These are phyloP conservation scores for Phytophthora kernoviae DNA, from an alignment of 352 stramenopile genomes.

Conservation along the genomic window DNA sequence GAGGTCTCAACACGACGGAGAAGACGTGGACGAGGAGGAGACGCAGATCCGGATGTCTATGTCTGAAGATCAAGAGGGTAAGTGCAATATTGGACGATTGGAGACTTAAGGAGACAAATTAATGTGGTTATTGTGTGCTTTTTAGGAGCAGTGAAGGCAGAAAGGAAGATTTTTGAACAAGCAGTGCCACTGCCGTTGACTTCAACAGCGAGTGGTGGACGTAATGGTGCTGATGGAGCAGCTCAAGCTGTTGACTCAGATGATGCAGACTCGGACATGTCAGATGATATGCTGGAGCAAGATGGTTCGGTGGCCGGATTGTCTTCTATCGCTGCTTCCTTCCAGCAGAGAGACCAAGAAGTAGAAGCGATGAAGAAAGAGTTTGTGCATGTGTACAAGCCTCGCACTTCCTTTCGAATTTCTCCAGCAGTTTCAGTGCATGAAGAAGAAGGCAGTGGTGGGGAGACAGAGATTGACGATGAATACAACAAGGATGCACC, in stretches of 20 bases:
- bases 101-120: constrained; percentile 10
- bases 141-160: constrained; percentile 10
- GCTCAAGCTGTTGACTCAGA: constrained; percentile 21
- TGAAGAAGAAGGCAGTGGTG: constrained; percentile 54
- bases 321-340: constrained; percentile 60
- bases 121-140: constrained; percentile 1
- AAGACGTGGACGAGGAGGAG: constrained; percentile 76
- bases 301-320: constrained; percentile 49
- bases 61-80: constrained; percentile 61
- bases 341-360: constrained; percentile 35
- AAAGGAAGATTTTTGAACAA: constrained; percentile 56
- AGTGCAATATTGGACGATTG: neutral
- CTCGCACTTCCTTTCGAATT: constrained; percentile 33
- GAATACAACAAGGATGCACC: constrained; percentile 53
- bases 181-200: constrained; percentile 32
- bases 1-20: constrained; percentile 2
- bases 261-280: constrained; percentile 65
- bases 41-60: constrained; percentile 84
- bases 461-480: constrained; percentile 66
- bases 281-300: constrained; percentile 75
- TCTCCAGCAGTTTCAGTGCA: constrained; percentile 33
- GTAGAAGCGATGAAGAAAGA: constrained; percentile 31
- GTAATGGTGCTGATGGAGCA: neutral
- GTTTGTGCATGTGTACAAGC: constrained; percentile 46
- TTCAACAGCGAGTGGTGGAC: neutral